phyloP scores from a whole-genome alignment of 768 basidiomycete species.

The Mycena epipterygia region DNA sequence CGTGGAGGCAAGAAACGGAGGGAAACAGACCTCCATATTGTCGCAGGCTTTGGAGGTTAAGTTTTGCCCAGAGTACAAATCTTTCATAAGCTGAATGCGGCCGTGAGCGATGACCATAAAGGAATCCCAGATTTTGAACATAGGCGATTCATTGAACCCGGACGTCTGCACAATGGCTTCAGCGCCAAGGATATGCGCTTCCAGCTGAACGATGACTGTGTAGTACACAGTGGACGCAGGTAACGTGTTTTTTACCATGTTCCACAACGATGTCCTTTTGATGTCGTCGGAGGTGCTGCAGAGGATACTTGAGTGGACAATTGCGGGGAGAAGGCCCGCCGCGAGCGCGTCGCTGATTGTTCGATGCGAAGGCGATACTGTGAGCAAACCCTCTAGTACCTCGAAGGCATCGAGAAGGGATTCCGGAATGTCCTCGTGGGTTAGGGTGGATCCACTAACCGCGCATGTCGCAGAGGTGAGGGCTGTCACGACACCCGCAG shows the following conservation, averaged over 20 bases:
- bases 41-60: not conserved
- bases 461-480: not conserved
- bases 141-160: not conserved
- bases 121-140: not conserved
- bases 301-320: not conserved
- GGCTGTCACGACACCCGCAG: not conserved
- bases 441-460: not conserved
- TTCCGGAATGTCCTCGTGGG: not conserved
- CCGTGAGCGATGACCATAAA: not conserved
- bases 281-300: not conserved
- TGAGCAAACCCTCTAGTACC: not conserved
- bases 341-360: not conserved
- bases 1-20: too few relatives aligned
- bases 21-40: not conserved
- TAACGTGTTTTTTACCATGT: not conserved
- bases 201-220: not conserved
- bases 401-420: not conserved
- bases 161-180: not conserved
- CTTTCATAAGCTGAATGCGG: not conserved
- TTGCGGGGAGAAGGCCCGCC: not conserved
- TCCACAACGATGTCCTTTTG: not conserved
- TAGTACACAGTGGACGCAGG: not conserved
- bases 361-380: not conserved
- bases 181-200: not conserved
- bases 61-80: not conserved